Percentiles rank a stretch among this genome's conserved stretches.
These are phyloP conservation scores for Fraxinus americana DNA, from an alignment of 257 asterid species.

Conservation along the genomic window DNA sequence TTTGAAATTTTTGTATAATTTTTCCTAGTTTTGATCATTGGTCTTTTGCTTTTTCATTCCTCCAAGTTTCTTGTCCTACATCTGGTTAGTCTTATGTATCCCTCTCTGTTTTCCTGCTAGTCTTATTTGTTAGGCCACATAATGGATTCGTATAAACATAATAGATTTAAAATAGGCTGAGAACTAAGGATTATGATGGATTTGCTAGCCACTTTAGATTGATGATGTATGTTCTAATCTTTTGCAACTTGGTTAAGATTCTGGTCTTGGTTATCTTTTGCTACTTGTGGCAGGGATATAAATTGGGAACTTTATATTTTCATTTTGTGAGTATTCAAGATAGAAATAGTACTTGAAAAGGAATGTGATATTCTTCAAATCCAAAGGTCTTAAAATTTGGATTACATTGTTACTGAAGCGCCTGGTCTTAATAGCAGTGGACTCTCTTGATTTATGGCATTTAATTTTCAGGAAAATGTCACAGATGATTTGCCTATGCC, in stretches of 20 bases:
- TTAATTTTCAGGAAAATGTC: constrained; percentile 60
- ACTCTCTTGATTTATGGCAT: constrained; percentile 21
- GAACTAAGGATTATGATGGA: constrained; percentile 1
- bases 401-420: neutral
- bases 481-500: constrained; percentile 88
- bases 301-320: neutral
- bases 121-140: neutral
- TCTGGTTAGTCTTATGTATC: neutral
- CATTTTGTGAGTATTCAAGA: constrained; percentile 10
- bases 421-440: constrained; percentile 15
- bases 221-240: neutral
- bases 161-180: neutral
- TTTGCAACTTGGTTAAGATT: neutral
- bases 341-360: constrained; percentile 3
- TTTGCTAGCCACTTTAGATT: neutral
- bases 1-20: neutral
- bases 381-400: constrained; percentile 9
- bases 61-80: neutral
- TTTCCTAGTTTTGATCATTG: constrained; percentile 16
- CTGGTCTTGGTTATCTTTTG: neutral
- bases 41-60: constrained; percentile 6
- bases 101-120: neutral
- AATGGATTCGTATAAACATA: neutral
- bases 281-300: neutral
- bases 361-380: neutral